Evolutionary conservation across 176 grass and related monocot species (phyloP), one percentile per base, ranked within the genome.

Genomic region (Saccharum officinarum): DNA sequence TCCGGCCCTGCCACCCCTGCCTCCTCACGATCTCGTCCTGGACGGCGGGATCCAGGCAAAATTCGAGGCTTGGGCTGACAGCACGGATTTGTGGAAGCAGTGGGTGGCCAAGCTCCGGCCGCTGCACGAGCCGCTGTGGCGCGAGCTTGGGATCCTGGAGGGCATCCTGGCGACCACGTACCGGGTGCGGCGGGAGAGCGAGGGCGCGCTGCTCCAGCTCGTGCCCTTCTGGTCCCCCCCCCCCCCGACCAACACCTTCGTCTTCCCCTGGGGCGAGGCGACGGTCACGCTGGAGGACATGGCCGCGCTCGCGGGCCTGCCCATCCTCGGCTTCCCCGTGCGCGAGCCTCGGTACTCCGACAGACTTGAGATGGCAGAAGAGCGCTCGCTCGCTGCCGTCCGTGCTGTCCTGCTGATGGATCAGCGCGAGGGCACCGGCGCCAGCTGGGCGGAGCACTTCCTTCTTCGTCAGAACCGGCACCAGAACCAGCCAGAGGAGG

Each of bases 231-330:
- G 88, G 91, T 90, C 37, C 20, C 20, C 26, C 18, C 72, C 37
- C 20, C 20, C 26, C 18, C 72, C 52, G 26, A 90, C 91, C 46
- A 83, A 69, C 47, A 85, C 85, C 26, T 93, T 93, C 44, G 45
- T 82, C 22, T 88, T 90, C 79, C 85, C 88, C 5, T 93, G 91
- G 91, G 88, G 77, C 14, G 82, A 93, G 79, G 88, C 78, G 38
- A 93, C 91, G 5, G 68, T 93, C 4, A 81, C 91, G 12, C 63
- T 93, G 2, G 72, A 90, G 75, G 91, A 93, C 45, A 34, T 79
- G 3, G 28, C 42, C 23, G 20, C 78, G 54, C 91, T 93, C 23
- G 87, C 39, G 0, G 90, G 87, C 12, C 23, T 77, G 3, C 67
- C 90, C 18, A 67, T 83, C 59, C 10, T 71, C 61, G 87, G 86